phyloP scores from a whole-genome alignment of 371 early-diverging fungal genomes.

The Rhizopus microsporus region DNA sequence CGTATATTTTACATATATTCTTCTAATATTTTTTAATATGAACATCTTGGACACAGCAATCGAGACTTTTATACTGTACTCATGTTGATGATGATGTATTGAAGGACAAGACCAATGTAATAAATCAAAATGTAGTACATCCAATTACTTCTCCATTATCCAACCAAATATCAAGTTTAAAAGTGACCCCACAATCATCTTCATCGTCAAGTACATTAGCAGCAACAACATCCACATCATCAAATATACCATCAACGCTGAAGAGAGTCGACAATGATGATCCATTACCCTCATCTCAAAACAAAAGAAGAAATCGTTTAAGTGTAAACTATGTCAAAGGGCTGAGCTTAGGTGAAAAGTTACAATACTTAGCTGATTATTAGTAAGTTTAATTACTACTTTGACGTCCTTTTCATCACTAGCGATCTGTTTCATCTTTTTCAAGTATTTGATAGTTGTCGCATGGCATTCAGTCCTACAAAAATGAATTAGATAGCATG shows the following conservation, averaged over 20 bases:
- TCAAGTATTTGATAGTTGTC: slow-evolving; percentile 17
- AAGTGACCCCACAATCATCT: slow-evolving; percentile 5
- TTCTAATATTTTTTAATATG: no score
- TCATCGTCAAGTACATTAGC: slow-evolving; percentile 3
- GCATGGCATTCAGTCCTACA: slow-evolving; percentile 19
- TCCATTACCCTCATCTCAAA: slow-evolving; percentile 10
- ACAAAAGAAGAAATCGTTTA: slow-evolving; percentile 15
- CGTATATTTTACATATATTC: no score
- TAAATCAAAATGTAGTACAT: slow-evolving; percentile 12
- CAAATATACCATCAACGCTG: slow-evolving; percentile 14
- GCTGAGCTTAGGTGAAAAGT: slow-evolving; percentile 9
- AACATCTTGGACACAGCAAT: no score
- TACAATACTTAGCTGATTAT: slow-evolving; percentile 12
- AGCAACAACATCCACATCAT: slow-evolving; percentile 10
- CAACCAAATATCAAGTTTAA: slow-evolving; percentile 9
- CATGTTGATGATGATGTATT: no score
- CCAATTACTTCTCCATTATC: slow-evolving; percentile 10
- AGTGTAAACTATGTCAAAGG: slow-evolving; percentile 14
- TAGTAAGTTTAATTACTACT: slow-evolving; percentile 17
- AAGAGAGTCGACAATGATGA: slow-evolving; percentile 9
- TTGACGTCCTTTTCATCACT: slow-evolving; percentile 16
- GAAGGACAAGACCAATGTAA: no score
- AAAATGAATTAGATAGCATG: slow-evolving; percentile 12
- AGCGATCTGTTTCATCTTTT: slow-evolving; percentile 16
- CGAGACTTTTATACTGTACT: no score